These are phyloP conservation scores for Ganoderma multipileum DNA, from an alignment of 1,284 basidiomycete species.

Conservation along the genomic window DNA sequence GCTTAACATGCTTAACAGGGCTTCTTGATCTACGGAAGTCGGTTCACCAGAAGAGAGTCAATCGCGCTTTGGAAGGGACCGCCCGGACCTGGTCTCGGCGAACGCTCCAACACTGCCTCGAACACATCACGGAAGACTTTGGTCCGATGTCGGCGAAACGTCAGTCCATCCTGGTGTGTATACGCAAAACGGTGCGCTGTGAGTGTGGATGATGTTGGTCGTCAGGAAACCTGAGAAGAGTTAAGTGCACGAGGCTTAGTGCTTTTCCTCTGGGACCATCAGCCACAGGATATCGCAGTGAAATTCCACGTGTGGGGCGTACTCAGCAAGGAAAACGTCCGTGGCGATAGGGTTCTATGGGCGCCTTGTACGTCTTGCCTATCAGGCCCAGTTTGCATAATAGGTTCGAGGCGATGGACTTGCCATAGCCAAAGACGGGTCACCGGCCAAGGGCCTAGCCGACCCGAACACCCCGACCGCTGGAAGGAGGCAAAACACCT, in stretches of 20 bases:
- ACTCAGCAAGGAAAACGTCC: background rate
- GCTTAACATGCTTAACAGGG: background rate
- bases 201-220: conserved; percentile 10
- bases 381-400: background rate
- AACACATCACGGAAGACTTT: conserved; percentile 6
- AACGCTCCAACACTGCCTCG: conserved; percentile 3
- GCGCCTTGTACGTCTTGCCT: background rate
- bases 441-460: background rate
- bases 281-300: background rate
- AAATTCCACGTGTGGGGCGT: background rate
- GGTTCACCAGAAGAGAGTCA: background rate
- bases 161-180: conserved; percentile 12
- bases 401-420: background rate
- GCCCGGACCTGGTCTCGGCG: background rate
- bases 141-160: conserved; percentile 16
- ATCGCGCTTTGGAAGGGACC: background rate
- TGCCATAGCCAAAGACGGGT: background rate
- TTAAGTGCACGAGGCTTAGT: conserved; percentile 13
- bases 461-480: background rate
- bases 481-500: background rate
- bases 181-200: conserved; percentile 6
- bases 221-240: conserved; percentile 5
- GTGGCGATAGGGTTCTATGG: conserved; percentile 5
- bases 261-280: background rate
- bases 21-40: conserved; percentile 5